Base-by-base conservation (phyloP, 1,139 yeast species). In the Protomyces gravidus region DNA sequence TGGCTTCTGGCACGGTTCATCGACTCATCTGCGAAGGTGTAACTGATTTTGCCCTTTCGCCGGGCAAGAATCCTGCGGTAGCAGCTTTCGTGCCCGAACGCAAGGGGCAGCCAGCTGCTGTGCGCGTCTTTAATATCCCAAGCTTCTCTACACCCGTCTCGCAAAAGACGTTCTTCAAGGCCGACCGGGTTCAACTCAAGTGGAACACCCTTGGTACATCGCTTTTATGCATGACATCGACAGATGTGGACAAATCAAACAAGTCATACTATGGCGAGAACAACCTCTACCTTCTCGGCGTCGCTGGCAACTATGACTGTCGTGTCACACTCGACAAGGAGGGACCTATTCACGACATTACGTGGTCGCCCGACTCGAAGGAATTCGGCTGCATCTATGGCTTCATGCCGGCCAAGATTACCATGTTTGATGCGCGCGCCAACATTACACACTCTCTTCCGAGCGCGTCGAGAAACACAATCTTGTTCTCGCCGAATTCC, bases 331-430 rank as follows among this genome's bases (percentile, higher is more conserved):
- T 94, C 68, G 89, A 86, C 64, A 85, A 87, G 69, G 96, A 89
- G 68, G 98, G 98, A 27, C 97, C 98, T 50, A 89, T 94, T 67
- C 97, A 94, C 74, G 98, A 92, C 71, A 86, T 92, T 65, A 85
- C 95, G 33, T 94, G 99, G 99, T 86, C 96, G 28, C 97, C 97
- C 63, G 84, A 90, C 58, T 89, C 96, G 21, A 81, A 96, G 68
- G 97, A 92, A 75, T 94, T 94, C 76, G 97, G 97, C 62, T 98
- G 92, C 55, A 89, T 87, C 63, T 90, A 90, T 70, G 99, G 98
- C 39, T 90, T 67, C 62, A 94, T 94, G 98, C 99, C 99, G 1
- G 89, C 97, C 27, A 87, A 87, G 69, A 89, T 97, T 27, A 85
- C 96, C 11, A 89, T 94, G 69, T 92, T 92, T 70, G 97, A 94